phyloP scores from a whole-genome alignment of 169 alveolate species.

The Eimeria zaria region DNA sequence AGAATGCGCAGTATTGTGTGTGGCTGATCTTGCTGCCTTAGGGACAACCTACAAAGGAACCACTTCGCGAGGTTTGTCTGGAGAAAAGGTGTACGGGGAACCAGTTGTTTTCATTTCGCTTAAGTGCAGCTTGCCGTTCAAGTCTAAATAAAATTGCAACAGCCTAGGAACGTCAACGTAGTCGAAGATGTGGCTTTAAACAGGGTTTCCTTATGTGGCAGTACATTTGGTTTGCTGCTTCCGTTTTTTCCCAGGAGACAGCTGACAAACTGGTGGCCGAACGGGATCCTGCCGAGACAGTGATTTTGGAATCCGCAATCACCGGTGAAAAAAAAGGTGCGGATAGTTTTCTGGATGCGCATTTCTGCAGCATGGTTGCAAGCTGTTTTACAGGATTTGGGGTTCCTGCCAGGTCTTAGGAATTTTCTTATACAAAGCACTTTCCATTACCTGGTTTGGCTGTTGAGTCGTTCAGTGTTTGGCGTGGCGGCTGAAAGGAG shows the following conservation, averaged over 20 bases:
- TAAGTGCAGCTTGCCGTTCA: neutral
- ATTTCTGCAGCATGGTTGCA: neutral
- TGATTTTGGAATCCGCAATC: neutral
- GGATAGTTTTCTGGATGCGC: neutral
- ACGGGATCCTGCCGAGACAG: neutral
- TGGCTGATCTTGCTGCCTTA: neutral
- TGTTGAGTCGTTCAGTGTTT: neutral
- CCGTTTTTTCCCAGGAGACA: neutral
- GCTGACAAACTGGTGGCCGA: neutral
- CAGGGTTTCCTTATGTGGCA: neutral
- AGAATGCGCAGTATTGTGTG: neutral
- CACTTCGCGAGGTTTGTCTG: neutral
- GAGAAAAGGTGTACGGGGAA: neutral
- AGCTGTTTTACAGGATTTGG: neutral
- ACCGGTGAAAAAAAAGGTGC: neutral
- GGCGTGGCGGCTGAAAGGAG: neutral
- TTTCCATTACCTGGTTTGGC: neutral
- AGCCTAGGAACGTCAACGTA: neutral
- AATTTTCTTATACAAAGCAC: neutral
- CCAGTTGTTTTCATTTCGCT: neutral
- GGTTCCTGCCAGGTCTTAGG: neutral
- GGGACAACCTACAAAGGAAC: neutral
- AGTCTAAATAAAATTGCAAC: neutral
- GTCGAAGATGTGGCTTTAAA: neutral
- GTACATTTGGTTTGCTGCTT: neutral